Evolutionary conservation across 352 stramenopile genomes (phyloP).

Genomic region (Pythium dissotocum): DNA sequence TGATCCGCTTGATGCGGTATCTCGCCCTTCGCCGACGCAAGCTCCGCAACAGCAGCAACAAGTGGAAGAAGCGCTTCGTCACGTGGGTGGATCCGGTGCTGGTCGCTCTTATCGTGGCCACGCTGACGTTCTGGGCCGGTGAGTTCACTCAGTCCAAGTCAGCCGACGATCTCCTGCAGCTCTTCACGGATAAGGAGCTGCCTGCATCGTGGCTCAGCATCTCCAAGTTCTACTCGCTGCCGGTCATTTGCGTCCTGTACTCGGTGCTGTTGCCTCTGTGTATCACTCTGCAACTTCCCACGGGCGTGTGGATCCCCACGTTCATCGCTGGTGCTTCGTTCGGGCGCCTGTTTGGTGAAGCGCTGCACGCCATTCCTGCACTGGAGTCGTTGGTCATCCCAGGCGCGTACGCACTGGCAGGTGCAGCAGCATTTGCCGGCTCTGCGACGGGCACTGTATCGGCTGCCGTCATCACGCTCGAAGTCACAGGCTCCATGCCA

Average conservation of each 20-base stretch:
- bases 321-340: constrained; percentile 86
- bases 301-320: constrained; percentile 81
- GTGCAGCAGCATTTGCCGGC: constrained; percentile 68
- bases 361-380: constrained; percentile 26
- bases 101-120: constrained; percentile 59
- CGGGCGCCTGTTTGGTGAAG: constrained; percentile 78
- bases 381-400: constrained; percentile 36
- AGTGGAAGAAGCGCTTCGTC: constrained; percentile 54
- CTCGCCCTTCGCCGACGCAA: constrained; percentile 39
- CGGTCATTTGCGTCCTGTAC: constrained; percentile 49
- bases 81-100: constrained; percentile 69
- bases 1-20: constrained; percentile 61
- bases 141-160: constrained; percentile 56
- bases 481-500: constrained; percentile 83
- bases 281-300: constrained; percentile 81
- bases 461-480: constrained; percentile 84
- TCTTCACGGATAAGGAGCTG: constrained; percentile 60
- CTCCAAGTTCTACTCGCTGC: constrained; percentile 74
- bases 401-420: constrained; percentile 77
- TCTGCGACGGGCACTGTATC: constrained; percentile 78
- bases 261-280: constrained; percentile 73
- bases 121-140: constrained; percentile 73
- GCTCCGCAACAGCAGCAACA: constrained; percentile 36
- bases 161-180: constrained; percentile 57
- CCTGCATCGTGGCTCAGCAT: constrained; percentile 44